phyloP scores from a whole-genome alignment of 2,329 filamentous ascomycete species.

The Talaromyces rugulosus region DNA sequence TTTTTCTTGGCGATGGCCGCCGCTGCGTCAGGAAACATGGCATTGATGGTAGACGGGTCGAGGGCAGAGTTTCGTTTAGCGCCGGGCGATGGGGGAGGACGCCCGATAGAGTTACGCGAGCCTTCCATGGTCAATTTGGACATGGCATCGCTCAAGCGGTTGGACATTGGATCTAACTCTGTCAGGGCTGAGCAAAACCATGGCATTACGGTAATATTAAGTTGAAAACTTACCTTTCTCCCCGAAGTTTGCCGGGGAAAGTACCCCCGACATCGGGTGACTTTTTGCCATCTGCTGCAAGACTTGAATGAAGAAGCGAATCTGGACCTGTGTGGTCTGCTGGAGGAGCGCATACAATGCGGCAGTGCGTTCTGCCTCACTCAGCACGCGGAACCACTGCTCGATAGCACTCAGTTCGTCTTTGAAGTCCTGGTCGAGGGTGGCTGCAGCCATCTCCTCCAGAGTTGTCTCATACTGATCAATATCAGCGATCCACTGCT shows the following conservation, averaged over 20 bases:
- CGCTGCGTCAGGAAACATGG: slow-evolving; percentile 98
- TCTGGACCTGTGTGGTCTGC: slow-evolving; percentile 98
- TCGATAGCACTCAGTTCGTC: slow-evolving; percentile 98
- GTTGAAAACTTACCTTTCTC: slow-evolving; percentile 69
- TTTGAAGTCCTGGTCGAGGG: slow-evolving; percentile 99
- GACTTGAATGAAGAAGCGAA: slow-evolving; percentile 98
- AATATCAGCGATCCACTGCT: slow-evolving; percentile 98
- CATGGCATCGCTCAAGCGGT: slow-evolving; percentile 93
- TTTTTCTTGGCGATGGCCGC: slow-evolving; percentile 98
- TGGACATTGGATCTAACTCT: slow-evolving; percentile 84
- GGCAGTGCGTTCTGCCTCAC: slow-evolving; percentile 92
- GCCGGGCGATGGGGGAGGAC: slow-evolving; percentile 71
- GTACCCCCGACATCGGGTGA: slow-evolving; percentile 91
- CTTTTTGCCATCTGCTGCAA: slow-evolving; percentile 98
- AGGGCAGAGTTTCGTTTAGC: slow-evolving; percentile 93
- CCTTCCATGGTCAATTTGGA: slow-evolving; percentile 81
- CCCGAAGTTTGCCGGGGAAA: slow-evolving; percentile 87
- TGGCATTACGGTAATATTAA: background rate
- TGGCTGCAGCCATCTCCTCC: slow-evolving; percentile 97
- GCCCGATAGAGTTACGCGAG: slow-evolving; percentile 78
- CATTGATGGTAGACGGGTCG: slow-evolving; percentile 88
- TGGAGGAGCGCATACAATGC: slow-evolving; percentile 92
- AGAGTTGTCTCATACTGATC: slow-evolving; percentile 98
- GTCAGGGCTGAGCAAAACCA: slow-evolving; percentile 15
- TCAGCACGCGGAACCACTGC: slow-evolving; percentile 98